Conservation (phyloP, 805 yeast species). For the Torulaspora gathmanii region DNA sequence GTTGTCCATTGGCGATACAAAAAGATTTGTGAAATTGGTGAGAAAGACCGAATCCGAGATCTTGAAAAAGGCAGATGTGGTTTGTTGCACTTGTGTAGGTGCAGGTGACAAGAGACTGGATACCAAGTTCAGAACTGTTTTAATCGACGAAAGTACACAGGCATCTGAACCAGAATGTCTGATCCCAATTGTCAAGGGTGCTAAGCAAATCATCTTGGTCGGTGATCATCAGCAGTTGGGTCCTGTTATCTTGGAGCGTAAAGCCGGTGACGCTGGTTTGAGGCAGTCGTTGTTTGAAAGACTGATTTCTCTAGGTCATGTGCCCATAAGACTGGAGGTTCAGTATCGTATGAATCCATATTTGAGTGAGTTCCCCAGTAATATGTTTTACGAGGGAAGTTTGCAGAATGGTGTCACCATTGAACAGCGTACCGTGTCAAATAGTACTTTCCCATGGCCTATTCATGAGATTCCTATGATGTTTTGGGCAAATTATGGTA, state of each 20-base stretch:
- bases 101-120: slow-evolving; percentile 73
- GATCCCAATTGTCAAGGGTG: slow-evolving; percentile 85
- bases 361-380: slow-evolving; percentile 79
- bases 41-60: slow-evolving; percentile 47
- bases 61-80: slow-evolving; percentile 61
- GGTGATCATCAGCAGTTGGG: slow-evolving; percentile 97
- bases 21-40: slow-evolving; percentile 40
- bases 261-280: slow-evolving; percentile 83
- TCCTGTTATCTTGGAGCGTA: slow-evolving; percentile 76
- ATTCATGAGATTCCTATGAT: slow-evolving; percentile 81
- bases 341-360: slow-evolving; percentile 95
- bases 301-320: slow-evolving; percentile 71
- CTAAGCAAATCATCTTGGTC: slow-evolving; percentile 81
- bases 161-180: slow-evolving; percentile 89
- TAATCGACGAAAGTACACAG: slow-evolving; percentile 91
- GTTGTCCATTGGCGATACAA: slow-evolving; percentile 51
- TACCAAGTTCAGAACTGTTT: slow-evolving; percentile 65
- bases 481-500: slow-evolving; percentile 89
- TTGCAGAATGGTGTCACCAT: slow-evolving; percentile 87
- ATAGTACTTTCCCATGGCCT: slow-evolving; percentile 86
- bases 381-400: slow-evolving; percentile 88
- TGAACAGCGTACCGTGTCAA: slow-evolving; percentile 55
- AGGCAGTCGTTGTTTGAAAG: slow-evolving; percentile 85
- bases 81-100: slow-evolving; percentile 89
- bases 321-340: slow-evolving; percentile 80